Percentiles rank a stretch among this genome's conserved stretches.
These are phyloP conservation scores for Chalaropsis thielavioides DNA, from an alignment of 2,329 filamentous ascomycete genomes.

Conservation along the genomic window DNA sequence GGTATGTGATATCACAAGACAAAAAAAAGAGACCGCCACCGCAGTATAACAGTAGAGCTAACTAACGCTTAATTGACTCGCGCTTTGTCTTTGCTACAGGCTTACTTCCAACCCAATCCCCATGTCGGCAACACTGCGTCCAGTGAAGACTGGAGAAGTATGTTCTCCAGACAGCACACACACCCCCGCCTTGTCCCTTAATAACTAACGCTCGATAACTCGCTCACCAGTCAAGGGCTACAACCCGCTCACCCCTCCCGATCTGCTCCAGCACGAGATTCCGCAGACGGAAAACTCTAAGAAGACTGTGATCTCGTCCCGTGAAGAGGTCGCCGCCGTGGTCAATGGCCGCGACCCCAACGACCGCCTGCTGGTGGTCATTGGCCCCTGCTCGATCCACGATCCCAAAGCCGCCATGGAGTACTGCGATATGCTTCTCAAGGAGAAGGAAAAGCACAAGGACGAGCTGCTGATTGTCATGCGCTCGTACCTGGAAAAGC, in stretches of 20 bases:
- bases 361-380: slow-evolving; percentile 52
- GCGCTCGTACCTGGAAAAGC: slow-evolving; percentile 97
- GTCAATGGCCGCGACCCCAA: slow-evolving; percentile 58
- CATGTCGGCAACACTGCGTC: slow-evolving; percentile 60
- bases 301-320: slow-evolving; percentile 55
- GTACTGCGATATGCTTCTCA: slow-evolving; percentile 75
- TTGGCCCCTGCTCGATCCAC: slow-evolving; percentile 95
- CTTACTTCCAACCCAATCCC: slow-evolving; percentile 17
- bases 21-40: not conserved
- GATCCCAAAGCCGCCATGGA: slow-evolving; percentile 80
- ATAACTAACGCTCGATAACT: not conserved
- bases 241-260: slow-evolving; percentile 82
- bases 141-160: slow-evolving; percentile 74
- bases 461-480: slow-evolving; percentile 89
- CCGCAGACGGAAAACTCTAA: slow-evolving; percentile 51
- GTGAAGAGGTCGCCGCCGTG: slow-evolving; percentile 54
- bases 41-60: not conserved
- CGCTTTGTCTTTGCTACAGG: not conserved
- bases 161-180: slow-evolving; percentile 22
- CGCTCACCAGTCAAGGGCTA: slow-evolving; percentile 62
- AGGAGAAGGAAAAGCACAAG: slow-evolving; percentile 74
- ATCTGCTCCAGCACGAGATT: slow-evolving; percentile 74
- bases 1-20: slow-evolving; percentile 5
- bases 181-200: no score
- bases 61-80: not conserved